Conservation (phyloP, 129 eudicot genomes). For the Tagetes erecta region DNA sequence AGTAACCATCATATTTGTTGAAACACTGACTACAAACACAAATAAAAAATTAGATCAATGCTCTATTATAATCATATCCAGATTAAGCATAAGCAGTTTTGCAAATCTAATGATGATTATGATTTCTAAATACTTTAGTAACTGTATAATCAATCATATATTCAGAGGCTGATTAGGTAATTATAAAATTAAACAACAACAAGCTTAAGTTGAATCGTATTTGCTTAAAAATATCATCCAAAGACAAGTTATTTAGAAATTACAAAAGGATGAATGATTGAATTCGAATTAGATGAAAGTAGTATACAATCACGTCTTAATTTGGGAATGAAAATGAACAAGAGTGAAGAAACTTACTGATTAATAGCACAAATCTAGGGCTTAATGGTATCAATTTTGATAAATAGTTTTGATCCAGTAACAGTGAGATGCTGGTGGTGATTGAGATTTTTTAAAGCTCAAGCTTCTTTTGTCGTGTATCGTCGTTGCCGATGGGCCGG, state of each 20-base stretch:
- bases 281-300: not conserved
- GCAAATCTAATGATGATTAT: not conserved
- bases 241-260: not conserved
- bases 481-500: not conserved
- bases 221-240: not conserved
- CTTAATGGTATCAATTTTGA: not conserved
- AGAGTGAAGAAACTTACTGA: conserved; percentile 17
- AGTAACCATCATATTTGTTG: not conserved
- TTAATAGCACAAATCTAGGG: conserved; percentile 11
- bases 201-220: no score
- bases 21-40: not conserved
- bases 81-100: not conserved
- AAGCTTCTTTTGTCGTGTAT: conserved; percentile 12
- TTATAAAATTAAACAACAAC: no score
- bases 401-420: conserved; percentile 1
- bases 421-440: not conserved
- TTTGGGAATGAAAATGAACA: not conserved
- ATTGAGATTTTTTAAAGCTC: not conserved
- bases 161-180: not conserved
- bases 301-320: not conserved
- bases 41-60: not conserved
- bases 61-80: not conserved
- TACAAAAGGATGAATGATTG: not conserved
- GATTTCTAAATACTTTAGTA: not conserved
- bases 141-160: conserved; percentile 1